Conservation (phyloP, 2,329 filamentous ascomycete species). For the Penicillium sp. region DNA sequence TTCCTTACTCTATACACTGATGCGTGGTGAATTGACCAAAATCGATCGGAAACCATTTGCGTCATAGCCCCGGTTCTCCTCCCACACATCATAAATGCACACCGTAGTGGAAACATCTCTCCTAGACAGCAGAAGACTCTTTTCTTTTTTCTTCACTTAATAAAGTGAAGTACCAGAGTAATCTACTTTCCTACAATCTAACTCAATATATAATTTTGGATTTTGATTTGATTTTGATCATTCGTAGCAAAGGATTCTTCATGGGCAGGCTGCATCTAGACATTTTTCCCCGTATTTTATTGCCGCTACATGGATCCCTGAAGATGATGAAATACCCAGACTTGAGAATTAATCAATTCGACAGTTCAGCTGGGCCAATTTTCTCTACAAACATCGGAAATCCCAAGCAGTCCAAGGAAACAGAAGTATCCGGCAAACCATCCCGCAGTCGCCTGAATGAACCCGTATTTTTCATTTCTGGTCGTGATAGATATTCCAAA, state of each 20-base stretch:
- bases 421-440: slow-evolving; percentile 7
- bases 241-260: neutral
- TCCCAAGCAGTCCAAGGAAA: slow-evolving; percentile 13
- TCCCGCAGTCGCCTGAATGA: slow-evolving; percentile 15
- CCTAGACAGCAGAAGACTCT: neutral
- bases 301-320: neutral
- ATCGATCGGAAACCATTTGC: slow-evolving; percentile 7
- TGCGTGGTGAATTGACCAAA: neutral
- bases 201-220: neutral
- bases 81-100: neutral
- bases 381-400: slow-evolving; percentile 13
- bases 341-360: slow-evolving; percentile 4
- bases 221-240: neutral
- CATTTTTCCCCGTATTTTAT: neutral
- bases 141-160: neutral
- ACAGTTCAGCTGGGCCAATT: slow-evolving; percentile 6
- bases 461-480: slow-evolving; percentile 25
- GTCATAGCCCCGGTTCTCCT: slow-evolving; percentile 12
- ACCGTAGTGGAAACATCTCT: neutral
- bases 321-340: slow-evolving; percentile 5
- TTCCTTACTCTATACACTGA: neutral
- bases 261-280: neutral
- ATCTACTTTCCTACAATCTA: neutral
- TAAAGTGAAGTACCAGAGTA: neutral
- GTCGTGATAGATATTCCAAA: slow-evolving; percentile 23